Evolutionary conservation across 805 yeast genomes (phyloP).

Genomic region (Candida ortonii): DNA sequence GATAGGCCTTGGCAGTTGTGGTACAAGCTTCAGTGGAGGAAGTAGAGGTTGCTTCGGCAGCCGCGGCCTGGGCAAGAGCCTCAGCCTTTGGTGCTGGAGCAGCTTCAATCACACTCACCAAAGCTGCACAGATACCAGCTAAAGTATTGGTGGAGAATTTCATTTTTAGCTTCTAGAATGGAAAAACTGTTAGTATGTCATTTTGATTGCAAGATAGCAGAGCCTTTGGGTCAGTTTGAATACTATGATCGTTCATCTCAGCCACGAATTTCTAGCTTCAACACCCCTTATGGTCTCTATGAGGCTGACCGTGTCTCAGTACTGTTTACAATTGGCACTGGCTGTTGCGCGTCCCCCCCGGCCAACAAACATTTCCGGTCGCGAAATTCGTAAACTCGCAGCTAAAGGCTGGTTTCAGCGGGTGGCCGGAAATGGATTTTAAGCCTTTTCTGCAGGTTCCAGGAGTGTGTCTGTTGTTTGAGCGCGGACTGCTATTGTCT

Average conservation of each 20-base stretch:
- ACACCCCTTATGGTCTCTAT: not conserved
- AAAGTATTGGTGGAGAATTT: constrained; percentile 24
- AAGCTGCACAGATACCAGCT: constrained; percentile 25
- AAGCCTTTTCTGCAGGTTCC: too few relatives aligned
- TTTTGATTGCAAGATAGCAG: not conserved
- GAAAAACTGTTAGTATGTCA: constrained; percentile 1
- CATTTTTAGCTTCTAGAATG: constrained; percentile 15
- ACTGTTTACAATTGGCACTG: not conserved
- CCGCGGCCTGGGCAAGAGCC: constrained; percentile 39
- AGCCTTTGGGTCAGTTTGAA: constrained; percentile 1
- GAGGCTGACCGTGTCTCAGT: not conserved
- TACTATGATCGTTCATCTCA: too few relatives aligned
- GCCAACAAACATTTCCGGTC: too few relatives aligned
- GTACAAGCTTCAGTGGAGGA: constrained; percentile 42
- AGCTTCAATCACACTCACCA: constrained; percentile 26
- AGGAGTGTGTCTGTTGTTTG: too few relatives aligned
- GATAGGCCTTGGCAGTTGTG: constrained; percentile 39
- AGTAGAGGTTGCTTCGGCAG: too few relatives aligned
- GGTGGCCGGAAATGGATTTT: too few relatives aligned
- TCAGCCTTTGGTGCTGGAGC: constrained; percentile 33
- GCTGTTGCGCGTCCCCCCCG: too few relatives aligned
- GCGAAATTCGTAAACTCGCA: too few relatives aligned
- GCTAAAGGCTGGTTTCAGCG: too few relatives aligned
- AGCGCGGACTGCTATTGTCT: too few relatives aligned
- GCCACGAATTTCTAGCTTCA: not conserved